phyloP scores from a whole-genome alignment of 495 filamentous ascomycete genomes.

The Neohortaea acidophila region DNA sequence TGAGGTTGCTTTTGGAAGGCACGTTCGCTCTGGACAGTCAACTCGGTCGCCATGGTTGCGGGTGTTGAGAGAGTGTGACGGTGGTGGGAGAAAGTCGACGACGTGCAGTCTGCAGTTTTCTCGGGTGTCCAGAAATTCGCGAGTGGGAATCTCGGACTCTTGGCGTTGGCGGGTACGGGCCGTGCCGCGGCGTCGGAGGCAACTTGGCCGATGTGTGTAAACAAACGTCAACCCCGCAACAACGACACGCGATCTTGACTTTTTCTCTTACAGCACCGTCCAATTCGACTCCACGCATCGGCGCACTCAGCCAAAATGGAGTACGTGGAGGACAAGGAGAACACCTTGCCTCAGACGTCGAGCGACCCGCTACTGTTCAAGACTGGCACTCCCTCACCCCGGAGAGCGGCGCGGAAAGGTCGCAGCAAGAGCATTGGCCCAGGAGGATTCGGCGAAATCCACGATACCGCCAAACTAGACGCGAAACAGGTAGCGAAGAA shows the following conservation, averaged over 20 bases:
- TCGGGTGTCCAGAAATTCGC: conserved; percentile 2
- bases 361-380: conserved; percentile 12
- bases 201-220: not conserved
- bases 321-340: conserved; percentile 14
- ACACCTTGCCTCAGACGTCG: conserved; percentile 15
- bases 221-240: not conserved
- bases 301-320: conserved; percentile 9
- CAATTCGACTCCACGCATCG: not conserved
- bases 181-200: not conserved
- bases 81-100: conserved; percentile 1
- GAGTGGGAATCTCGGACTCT: too few species aligned
- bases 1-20: conserved; percentile 59
- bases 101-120: not conserved
- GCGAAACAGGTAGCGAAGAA: conserved; percentile 43
- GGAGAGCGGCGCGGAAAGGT: conserved; percentile 38
- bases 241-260: not conserved
- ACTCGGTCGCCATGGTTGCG: conserved; percentile 27
- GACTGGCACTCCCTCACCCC: conserved; percentile 7
- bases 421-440: conserved; percentile 92
- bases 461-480: conserved; percentile 47
- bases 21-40: conserved; percentile 26
- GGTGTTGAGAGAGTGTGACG: conserved; percentile 2
- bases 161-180: conserved; percentile 1
- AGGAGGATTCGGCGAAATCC: conserved; percentile 58
- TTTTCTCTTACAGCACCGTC: not conserved